Conservation (phyloP, 345 rosid species). For the Acer yangbiense region DNA sequence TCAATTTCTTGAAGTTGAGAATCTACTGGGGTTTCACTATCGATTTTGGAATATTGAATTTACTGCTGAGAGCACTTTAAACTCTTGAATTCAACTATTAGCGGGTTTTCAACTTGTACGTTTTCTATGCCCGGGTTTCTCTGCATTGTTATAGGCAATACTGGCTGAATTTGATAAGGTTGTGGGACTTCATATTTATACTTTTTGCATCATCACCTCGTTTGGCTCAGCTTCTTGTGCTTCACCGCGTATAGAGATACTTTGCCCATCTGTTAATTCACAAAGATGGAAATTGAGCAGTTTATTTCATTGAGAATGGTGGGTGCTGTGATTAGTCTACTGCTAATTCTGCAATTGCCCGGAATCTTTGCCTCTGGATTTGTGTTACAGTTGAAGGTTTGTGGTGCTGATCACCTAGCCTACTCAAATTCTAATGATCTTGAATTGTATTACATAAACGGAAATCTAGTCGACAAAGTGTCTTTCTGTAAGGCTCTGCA, state of each 20-base stretch:
- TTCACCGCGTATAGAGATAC: constrained; percentile 20
- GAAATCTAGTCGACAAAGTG: constrained; percentile 48
- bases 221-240: constrained; percentile 6
- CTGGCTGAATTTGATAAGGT: constrained; percentile 16
- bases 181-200: constrained; percentile 10
- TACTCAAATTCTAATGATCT: constrained; percentile 42
- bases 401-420: constrained; percentile 53
- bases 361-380: constrained; percentile 41
- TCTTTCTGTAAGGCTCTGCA: constrained; percentile 59
- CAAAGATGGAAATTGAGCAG: constrained; percentile 22
- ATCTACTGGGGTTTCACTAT: constrained; percentile 12
- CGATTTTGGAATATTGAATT: not conserved
- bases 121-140: not conserved
- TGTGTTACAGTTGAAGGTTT: constrained; percentile 47
- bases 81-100: not conserved
- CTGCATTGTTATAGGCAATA: not conserved
- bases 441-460: constrained; percentile 58
- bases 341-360: constrained; percentile 44
- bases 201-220: not conserved
- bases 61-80: constrained; percentile 3
- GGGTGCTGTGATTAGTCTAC: constrained; percentile 33
- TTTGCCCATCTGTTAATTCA: not conserved
- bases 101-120: constrained; percentile 7
- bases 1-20: constrained; percentile 14
- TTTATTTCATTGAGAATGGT: constrained; percentile 34